Percentiles rank a stretch among this genome's conserved stretches.
Conservation (phyloP, 768 basidiomycete species). For the Pilatotrama ljubarskyi region DNA sequence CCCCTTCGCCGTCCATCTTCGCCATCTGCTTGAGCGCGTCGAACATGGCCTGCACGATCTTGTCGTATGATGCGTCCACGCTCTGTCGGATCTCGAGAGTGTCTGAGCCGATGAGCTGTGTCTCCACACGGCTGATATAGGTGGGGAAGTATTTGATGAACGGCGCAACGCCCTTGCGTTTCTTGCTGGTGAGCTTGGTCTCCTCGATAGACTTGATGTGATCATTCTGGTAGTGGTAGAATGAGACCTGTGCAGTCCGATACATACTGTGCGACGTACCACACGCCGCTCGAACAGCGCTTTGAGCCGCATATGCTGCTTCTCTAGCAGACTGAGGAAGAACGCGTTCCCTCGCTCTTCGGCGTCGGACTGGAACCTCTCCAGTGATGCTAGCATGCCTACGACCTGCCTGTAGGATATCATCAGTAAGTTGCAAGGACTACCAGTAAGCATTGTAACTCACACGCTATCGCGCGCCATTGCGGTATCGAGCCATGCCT, state of each 20-base stretch:
- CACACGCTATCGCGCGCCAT: conserved; percentile 77
- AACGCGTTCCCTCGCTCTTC: conserved; percentile 81
- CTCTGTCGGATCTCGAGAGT: conserved; percentile 72
- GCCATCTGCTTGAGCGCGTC: conserved; percentile 94
- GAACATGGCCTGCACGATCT: conserved; percentile 88
- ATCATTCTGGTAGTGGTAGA: conserved; percentile 54
- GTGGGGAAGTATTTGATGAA: conserved; percentile 93
- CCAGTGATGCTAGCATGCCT: conserved; percentile 77
- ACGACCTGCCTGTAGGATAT: conserved; percentile 67
- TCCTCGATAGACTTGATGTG: conserved; percentile 88
- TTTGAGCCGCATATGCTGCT: conserved; percentile 78
- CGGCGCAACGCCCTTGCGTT: conserved; percentile 86
- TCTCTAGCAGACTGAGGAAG: conserved; percentile 69
- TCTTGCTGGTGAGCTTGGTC: conserved; percentile 89
- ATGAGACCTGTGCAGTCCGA: conserved; percentile 1
- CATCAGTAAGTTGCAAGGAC: neutral
- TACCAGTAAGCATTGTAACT: conserved; percentile 30
- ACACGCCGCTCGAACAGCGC: conserved; percentile 76
- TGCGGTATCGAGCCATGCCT: conserved; percentile 80
- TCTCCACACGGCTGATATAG: conserved; percentile 82
- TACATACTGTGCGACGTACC: conserved; percentile 39
- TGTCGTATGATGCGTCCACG: conserved; percentile 85
- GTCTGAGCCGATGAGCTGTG: conserved; percentile 77
- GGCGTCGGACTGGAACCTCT: conserved; percentile 73
- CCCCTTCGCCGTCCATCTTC: conserved; percentile 88